Evolutionary conservation across 805 yeast species (phyloP).

Genomic region (Candida succiphila): DNA sequence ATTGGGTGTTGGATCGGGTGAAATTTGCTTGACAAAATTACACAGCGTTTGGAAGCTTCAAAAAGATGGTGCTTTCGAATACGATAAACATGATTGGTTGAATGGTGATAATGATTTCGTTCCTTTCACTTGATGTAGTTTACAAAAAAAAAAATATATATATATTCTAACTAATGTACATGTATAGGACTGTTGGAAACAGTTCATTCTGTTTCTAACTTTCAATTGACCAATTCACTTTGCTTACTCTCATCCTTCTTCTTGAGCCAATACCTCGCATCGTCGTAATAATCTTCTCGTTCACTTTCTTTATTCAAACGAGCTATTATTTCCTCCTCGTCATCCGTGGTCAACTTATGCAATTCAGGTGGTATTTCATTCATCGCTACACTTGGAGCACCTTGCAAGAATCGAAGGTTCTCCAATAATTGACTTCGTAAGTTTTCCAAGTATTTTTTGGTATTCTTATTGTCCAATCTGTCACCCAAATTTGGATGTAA

Average conservation of each 20-base stretch:
- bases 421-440: constrained; percentile 69
- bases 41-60: constrained; percentile 22
- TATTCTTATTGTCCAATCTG: constrained; percentile 75
- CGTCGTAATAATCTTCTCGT: constrained; percentile 22
- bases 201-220: neutral
- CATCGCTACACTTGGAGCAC: constrained; percentile 95
- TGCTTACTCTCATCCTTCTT: constrained; percentile 28
- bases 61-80: constrained; percentile 15
- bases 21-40: constrained; percentile 20
- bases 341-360: constrained; percentile 32
- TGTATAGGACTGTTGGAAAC: neutral
- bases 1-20: constrained; percentile 27
- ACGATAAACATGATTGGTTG: constrained; percentile 14
- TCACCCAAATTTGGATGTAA: constrained; percentile 79
- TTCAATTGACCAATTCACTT: constrained; percentile 23
- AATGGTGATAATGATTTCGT: constrained; percentile 24
- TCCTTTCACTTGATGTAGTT: constrained; percentile 18
- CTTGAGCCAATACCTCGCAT: constrained; percentile 26
- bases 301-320: constrained; percentile 25
- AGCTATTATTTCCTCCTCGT: constrained; percentile 28
- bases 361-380: constrained; percentile 72
- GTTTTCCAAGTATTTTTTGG: constrained; percentile 73
- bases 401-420: constrained; percentile 69
- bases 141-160: neutral
- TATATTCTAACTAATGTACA: neutral